phyloP scores from a whole-genome alignment of 2,329 filamentous ascomycete genomes.

The Hymenoscyphus fructigenus region DNA sequence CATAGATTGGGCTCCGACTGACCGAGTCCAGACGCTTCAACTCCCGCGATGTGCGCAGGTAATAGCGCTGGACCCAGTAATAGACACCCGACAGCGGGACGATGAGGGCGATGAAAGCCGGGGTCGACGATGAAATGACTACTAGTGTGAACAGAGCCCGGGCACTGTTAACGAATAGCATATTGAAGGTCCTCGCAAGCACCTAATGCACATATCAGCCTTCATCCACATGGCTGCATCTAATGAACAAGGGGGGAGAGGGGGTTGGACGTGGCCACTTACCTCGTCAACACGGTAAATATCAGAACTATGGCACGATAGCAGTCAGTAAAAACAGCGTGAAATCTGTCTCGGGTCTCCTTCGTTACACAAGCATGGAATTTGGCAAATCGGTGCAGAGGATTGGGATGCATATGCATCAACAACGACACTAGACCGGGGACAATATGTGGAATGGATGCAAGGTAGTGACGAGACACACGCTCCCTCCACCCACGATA shows the following conservation, averaged over 20 bases:
- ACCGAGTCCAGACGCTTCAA: conserved; percentile 95
- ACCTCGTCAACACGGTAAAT: conserved; percentile 47
- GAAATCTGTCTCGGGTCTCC: conserved; percentile 16
- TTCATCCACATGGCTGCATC: conserved; percentile 17
- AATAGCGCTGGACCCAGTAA: conserved; percentile 93
- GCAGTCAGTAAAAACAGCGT: conserved; percentile 26
- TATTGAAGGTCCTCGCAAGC: conserved; percentile 94
- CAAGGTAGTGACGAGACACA: conserved; percentile 3
- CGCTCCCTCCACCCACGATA: background rate
- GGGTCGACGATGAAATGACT: conserved; percentile 80
- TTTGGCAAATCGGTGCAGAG: conserved; percentile 23
- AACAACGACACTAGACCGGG: background rate
- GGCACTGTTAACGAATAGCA: conserved; percentile 79
- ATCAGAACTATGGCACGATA: conserved; percentile 41
- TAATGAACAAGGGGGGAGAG: conserved; percentile 24
- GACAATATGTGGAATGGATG: background rate
- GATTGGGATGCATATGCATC: conserved; percentile 19
- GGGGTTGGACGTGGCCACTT: conserved; percentile 13
- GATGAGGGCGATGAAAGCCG: conserved; percentile 77
- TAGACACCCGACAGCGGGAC: conserved; percentile 80
- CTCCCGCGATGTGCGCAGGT: conserved; percentile 92
- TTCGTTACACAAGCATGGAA: conserved; percentile 22
- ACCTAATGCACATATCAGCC: conserved; percentile 73
- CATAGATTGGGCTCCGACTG: conserved; percentile 92
- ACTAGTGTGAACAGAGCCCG: conserved; percentile 79